Conservation (phyloP, 805 yeast species). For the Yueomyces sp. region DNA sequence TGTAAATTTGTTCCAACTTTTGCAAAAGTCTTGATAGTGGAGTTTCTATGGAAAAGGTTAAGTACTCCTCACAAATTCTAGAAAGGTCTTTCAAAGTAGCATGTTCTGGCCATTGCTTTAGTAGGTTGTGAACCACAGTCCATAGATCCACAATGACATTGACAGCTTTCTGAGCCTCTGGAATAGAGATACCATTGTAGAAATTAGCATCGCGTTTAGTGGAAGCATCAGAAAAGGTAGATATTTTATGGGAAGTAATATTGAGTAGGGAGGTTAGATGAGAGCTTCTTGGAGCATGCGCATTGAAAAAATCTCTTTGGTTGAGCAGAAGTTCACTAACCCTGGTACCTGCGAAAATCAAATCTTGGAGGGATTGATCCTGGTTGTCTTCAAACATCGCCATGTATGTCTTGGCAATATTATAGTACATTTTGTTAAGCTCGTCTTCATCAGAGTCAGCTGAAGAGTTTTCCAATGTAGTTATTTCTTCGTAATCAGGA, state of each 20-base stretch:
- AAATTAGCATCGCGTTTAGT: conserved; percentile 31
- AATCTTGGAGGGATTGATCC: conserved; percentile 6
- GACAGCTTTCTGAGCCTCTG: conserved; percentile 51
- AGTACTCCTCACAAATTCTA: conserved; percentile 52
- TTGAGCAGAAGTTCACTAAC: conserved; percentile 19
- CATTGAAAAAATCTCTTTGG: conserved; percentile 12
- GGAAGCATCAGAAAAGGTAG: conserved; percentile 13
- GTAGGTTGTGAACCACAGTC: conserved; percentile 32
- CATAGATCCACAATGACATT: conserved; percentile 31
- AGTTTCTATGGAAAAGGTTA: conserved; percentile 44
- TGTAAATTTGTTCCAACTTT: conserved; percentile 77
- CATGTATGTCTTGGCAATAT: conserved; percentile 38
- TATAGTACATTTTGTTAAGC: conserved; percentile 35
- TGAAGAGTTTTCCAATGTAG: conserved; percentile 13
- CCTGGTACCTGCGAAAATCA: conserved; percentile 31
- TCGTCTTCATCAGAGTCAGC: conserved; percentile 3
- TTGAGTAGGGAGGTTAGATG: conserved; percentile 25
- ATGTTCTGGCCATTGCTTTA: conserved; percentile 87
- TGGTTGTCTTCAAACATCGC: conserved; percentile 22
- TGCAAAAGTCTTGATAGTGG: conserved; percentile 70
- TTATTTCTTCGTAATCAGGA: conserved; percentile 68
- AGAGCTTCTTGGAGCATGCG: conserved; percentile 17
- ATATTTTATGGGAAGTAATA: conserved; percentile 24
- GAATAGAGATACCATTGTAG: conserved; percentile 47
- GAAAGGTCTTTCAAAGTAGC: conserved; percentile 64